Evolutionary conservation across 441 rosid genomes (phyloP).

Genomic region (Pelargonium exstipulatum): DNA sequence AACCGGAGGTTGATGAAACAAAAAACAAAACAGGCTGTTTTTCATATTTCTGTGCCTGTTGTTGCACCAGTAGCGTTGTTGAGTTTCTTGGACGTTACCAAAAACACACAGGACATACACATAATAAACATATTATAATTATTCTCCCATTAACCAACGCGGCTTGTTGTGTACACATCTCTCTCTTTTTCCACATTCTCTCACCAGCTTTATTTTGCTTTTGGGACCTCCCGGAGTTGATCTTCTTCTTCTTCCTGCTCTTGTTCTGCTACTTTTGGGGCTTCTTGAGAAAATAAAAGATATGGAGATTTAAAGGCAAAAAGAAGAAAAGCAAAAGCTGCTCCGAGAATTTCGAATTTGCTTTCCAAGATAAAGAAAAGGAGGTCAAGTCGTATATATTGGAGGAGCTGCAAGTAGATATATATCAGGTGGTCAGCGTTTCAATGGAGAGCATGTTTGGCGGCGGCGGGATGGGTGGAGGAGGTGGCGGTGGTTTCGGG

Average conservation of each 20-base stretch:
- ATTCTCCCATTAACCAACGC: neutral
- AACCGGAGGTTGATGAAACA: too few relatives aligned
- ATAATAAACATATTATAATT: neutral
- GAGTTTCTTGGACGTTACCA: neutral
- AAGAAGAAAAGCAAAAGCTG: slow-evolving; percentile 1
- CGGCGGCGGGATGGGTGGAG: neutral
- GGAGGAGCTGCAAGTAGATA: too few relatives aligned
- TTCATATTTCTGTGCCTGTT: too few relatives aligned
- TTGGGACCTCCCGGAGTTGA: neutral
- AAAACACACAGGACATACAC: neutral
- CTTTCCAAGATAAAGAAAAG: neutral
- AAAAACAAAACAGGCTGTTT: too few relatives aligned
- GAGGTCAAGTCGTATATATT: neutral
- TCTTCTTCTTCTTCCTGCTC: neutral
- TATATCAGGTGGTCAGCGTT: neutral
- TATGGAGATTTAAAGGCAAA: neutral
- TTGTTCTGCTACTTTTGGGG: too few relatives aligned
- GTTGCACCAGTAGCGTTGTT: neutral
- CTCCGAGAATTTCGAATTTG: slow-evolving; percentile 3
- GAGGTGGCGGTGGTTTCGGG: slow-evolving; percentile 20
- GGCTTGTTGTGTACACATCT: slow-evolving; percentile 3
- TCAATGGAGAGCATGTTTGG: neutral
- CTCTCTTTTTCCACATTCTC: neutral
- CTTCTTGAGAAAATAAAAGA: neutral
- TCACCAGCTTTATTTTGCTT: neutral